These are phyloP conservation scores for Pseudogymnoascus sp. DNA, from an alignment of 2,329 filamentous ascomycete genomes.

Conservation along the genomic window DNA sequence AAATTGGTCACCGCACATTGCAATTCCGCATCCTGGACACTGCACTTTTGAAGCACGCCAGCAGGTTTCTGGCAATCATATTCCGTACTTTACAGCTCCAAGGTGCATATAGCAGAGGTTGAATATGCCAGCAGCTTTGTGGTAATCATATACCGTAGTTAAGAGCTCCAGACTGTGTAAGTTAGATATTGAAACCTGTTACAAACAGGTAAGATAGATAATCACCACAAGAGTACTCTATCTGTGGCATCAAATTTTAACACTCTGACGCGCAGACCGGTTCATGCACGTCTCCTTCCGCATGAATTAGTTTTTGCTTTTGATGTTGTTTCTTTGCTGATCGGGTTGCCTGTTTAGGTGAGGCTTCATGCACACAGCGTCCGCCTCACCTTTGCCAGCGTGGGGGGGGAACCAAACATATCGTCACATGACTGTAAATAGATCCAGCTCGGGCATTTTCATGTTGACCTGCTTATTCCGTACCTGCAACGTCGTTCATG, in stretches of 20 bases:
- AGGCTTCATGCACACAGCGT: neutral
- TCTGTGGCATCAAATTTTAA: neutral
- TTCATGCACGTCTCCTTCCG: neutral
- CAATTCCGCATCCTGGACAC: neutral
- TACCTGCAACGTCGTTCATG: constrained; percentile 5
- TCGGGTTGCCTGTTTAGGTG: neutral
- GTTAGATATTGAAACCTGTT: neutral
- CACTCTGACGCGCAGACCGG: neutral
- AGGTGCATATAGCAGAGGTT: neutral
- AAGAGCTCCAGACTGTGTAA: neutral
- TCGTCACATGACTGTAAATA: neutral
- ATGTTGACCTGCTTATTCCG: neutral
- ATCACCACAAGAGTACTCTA: neutral
- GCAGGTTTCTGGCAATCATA: neutral
- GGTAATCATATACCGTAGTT: neutral
- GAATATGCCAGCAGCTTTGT: neutral
- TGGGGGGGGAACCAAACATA: neutral
- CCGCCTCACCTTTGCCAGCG: constrained; percentile 1
- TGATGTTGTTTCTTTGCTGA: neutral
- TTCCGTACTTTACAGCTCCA: neutral
- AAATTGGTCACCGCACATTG: neutral
- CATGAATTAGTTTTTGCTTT: constrained; percentile 6
- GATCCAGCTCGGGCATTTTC: neutral
- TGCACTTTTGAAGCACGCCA: neutral
- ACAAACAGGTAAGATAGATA: neutral